Evolutionary conservation across 345 rosid genomes (phyloP).

Genomic region (Kernera saxatilis): DNA sequence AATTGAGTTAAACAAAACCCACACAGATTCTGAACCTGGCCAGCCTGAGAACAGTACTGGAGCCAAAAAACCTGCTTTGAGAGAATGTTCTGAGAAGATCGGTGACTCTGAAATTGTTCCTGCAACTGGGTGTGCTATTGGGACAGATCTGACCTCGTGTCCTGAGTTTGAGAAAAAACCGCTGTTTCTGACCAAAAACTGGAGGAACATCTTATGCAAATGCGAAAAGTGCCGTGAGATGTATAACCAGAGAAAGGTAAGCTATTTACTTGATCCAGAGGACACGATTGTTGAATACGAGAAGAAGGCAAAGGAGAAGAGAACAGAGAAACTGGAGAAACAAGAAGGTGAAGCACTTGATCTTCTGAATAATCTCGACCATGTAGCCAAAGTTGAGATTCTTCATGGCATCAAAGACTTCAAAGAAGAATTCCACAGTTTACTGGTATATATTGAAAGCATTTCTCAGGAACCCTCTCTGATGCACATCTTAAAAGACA

Average conservation of each 20-base stretch:
- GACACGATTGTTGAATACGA: slow-evolving; percentile 91
- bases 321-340: slow-evolving; percentile 85
- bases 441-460: slow-evolving; percentile 49
- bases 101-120: slow-evolving; percentile 14
- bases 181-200: slow-evolving; percentile 70
- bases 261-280: slow-evolving; percentile 70
- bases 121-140: slow-evolving; percentile 41
- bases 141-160: slow-evolving; percentile 10
- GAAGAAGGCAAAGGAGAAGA: slow-evolving; percentile 73
- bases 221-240: slow-evolving; percentile 66
- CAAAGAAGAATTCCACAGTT: slow-evolving; percentile 57
- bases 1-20: slow-evolving; percentile 36
- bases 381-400: slow-evolving; percentile 86
- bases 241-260: slow-evolving; percentile 52
- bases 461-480: background rate
- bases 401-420: slow-evolving; percentile 83
- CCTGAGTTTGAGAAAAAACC: slow-evolving; percentile 47
- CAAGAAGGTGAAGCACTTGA: slow-evolving; percentile 65
- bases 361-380: slow-evolving; percentile 69
- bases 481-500: background rate
- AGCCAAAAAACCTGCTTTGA: slow-evolving; percentile 19
- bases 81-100: slow-evolving; percentile 48
- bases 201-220: slow-evolving; percentile 82
- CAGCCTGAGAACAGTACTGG: slow-evolving; percentile 38
- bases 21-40: slow-evolving; percentile 33